Conservation (phyloP, 257 asterid genomes). For the Capsicum baccatum region DNA sequence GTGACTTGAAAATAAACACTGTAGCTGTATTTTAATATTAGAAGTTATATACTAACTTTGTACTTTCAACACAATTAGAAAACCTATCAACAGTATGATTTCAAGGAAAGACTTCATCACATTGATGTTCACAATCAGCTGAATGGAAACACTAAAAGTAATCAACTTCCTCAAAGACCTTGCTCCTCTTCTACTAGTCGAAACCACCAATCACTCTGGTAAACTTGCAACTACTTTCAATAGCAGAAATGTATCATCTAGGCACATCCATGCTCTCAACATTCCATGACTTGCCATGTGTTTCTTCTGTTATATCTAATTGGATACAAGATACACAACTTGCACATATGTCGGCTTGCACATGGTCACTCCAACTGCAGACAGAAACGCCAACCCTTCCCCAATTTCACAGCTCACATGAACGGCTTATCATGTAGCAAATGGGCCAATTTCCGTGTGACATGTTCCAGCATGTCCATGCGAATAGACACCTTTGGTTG, state of each 20-base stretch:
- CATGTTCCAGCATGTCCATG: background rate
- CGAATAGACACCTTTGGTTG: background rate
- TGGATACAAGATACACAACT: background rate
- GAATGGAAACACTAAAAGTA: background rate
- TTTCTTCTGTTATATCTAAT: background rate
- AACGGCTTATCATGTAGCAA: background rate
- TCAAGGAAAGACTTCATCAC: conserved; percentile 14
- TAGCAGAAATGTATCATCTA: background rate
- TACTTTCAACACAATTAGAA: background rate
- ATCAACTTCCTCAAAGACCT: conserved; percentile 15
- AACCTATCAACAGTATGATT: background rate
- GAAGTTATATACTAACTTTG: background rate
- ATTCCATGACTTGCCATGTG: background rate
- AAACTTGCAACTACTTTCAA: background rate
- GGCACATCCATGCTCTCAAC: background rate
- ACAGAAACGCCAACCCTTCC: background rate
- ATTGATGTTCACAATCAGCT: background rate
- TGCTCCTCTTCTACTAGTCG: background rate
- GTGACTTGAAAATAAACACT: background rate
- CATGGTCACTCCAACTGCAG: background rate
- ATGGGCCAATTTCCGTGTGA: background rate
- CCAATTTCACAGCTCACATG: conserved; percentile 1
- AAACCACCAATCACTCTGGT: background rate
- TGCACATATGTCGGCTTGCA: background rate
- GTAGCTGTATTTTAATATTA: background rate